Percentiles rank a stretch among this genome's conserved stretches.
These are phyloP conservation scores for Evansstolkia leycettana DNA, from an alignment of 495 filamentous ascomycete genomes.

Conservation along the genomic window DNA sequence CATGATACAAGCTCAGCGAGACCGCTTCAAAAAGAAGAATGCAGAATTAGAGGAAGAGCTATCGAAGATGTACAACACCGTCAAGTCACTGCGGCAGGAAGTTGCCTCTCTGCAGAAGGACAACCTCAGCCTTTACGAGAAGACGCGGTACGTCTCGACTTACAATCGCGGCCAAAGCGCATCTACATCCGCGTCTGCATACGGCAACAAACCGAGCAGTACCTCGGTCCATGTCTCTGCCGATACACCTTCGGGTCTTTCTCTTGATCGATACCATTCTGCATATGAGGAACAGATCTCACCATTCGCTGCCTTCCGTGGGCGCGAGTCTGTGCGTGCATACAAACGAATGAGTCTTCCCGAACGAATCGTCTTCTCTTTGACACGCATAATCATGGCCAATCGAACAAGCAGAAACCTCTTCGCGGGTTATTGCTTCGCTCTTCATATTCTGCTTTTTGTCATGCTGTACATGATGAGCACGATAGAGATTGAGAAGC, in stretches of 20 bases:
- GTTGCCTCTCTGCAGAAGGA: constrained; percentile 89
- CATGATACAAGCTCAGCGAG: constrained; percentile 95
- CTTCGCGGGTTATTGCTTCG: constrained; percentile 89
- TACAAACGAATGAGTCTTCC: constrained; percentile 89
- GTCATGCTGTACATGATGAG: constrained; percentile 77
- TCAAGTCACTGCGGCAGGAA: constrained; percentile 82
- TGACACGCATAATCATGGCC: constrained; percentile 82
- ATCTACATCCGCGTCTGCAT: constrained; percentile 61
- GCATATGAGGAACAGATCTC: constrained; percentile 93
- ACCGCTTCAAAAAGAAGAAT: constrained; percentile 96
- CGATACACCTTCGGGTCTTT: constrained; percentile 48
- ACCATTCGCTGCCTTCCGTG: constrained; percentile 89
- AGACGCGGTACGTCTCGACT: constrained; percentile 88
- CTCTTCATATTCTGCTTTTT: constrained; percentile 78
- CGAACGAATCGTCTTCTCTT: constrained; percentile 79
- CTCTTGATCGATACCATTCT: constrained; percentile 77
- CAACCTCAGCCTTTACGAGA: constrained; percentile 94
- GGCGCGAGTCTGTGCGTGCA: constrained; percentile 82
- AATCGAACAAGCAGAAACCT: constrained; percentile 84
- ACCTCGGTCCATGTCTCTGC: constrained; percentile 51
- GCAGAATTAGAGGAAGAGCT: constrained; percentile 83
- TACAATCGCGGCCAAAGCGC: constrained; percentile 60
- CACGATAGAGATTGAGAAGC: constrained; percentile 44
- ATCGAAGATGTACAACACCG: constrained; percentile 64
- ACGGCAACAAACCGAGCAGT: constrained; percentile 60